These are phyloP conservation scores for Cladorrhinum samala DNA, from an alignment of 495 filamentous ascomycete genomes.

Conservation along the genomic window DNA sequence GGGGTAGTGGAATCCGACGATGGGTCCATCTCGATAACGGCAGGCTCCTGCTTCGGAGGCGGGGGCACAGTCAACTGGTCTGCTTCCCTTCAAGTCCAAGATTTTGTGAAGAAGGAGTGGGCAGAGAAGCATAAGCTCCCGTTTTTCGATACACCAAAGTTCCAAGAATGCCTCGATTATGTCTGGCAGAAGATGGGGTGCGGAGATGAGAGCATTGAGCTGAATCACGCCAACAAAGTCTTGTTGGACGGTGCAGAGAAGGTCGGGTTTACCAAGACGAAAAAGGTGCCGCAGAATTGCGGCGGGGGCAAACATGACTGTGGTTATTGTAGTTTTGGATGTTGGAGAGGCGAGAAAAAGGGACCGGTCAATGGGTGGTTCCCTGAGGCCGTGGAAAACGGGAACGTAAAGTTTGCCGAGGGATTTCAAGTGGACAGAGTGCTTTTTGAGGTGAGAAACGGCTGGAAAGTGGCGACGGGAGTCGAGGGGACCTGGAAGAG, in stretches of 20 bases:
- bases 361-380: conserved; percentile 72
- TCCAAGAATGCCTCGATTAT: conserved; percentile 68
- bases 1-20: conserved; percentile 57
- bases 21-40: conserved; percentile 51
- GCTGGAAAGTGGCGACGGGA: conserved; percentile 56
- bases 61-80: conserved; percentile 88
- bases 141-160: conserved; percentile 72
- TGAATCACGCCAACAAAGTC: conserved; percentile 62
- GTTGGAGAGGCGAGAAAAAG: conserved; percentile 64
- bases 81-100: conserved; percentile 75
- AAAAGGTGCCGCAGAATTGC: conserved; percentile 73
- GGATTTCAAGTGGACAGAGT: conserved; percentile 65
- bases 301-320: conserved; percentile 64
- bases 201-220: conserved; percentile 49
- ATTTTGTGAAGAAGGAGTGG: conserved; percentile 79
- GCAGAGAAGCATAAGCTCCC: conserved; percentile 57
- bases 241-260: conserved; percentile 70
- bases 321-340: conserved; percentile 75
- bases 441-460: conserved; percentile 49
- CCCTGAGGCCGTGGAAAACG: conserved; percentile 66
- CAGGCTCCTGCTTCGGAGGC: conserved; percentile 75
- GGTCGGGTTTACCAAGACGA: conserved; percentile 61
- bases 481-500: conserved; percentile 69
- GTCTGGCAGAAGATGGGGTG: conserved; percentile 63
- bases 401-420: conserved; percentile 67